phyloP scores from a whole-genome alignment of 305 asterid species.

The Nicotiana rustica region DNA sequence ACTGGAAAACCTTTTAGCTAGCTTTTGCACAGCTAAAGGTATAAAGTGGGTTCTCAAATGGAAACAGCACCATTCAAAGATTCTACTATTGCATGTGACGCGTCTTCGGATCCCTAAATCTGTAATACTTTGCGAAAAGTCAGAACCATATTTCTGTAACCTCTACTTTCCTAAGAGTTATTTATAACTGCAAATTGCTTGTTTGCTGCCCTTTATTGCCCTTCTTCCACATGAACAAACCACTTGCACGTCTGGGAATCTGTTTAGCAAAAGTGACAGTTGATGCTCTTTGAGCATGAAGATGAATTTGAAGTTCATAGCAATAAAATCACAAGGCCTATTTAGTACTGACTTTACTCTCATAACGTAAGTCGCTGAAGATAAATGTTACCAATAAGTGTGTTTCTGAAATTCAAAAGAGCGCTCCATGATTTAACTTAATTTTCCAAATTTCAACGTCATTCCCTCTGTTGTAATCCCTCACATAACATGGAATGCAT shows the following conservation, averaged over 20 bases:
- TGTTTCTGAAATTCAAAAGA: neutral
- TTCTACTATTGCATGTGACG: constrained; percentile 32
- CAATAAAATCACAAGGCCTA: neutral
- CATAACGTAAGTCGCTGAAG: neutral
- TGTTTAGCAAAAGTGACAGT: neutral
- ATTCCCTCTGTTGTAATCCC: constrained; percentile 69
- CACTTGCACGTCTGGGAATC: neutral
- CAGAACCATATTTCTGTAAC: constrained; percentile 6
- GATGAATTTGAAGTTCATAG: constrained; percentile 15
- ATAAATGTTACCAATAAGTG: neutral
- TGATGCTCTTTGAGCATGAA: neutral
- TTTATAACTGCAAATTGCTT: constrained; percentile 24
- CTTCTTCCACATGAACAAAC: constrained; percentile 23
- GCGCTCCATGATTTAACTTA: constrained; percentile 36
- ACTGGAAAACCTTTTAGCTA: constrained; percentile 24
- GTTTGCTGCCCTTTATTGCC: neutral
- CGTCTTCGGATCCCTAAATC: neutral
- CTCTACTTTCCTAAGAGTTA: neutral
- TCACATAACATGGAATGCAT: constrained; percentile 72
- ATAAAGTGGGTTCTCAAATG: constrained; percentile 22
- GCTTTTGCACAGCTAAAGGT: constrained; percentile 28
- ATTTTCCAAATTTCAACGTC: constrained; percentile 90
- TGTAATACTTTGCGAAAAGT: constrained; percentile 13
- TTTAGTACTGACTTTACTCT: neutral
- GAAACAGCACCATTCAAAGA: constrained; percentile 29